Conservation (phyloP, 768 basidiomycete genomes). For the Dioszegia crocea region DNA sequence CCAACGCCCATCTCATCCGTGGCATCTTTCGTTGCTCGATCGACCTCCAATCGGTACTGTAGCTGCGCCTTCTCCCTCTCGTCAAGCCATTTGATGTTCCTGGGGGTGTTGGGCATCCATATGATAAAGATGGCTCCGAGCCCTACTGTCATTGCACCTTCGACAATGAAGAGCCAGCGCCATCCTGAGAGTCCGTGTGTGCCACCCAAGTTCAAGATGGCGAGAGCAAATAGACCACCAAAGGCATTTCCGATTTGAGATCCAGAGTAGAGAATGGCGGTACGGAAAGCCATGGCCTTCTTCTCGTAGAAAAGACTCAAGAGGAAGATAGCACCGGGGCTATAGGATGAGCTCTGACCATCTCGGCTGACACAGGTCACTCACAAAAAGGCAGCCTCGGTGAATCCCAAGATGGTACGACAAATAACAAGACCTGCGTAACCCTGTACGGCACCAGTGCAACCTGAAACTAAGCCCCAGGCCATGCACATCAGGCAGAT, state of each 20-base stretch:
- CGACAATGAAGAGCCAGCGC: slow-evolving; percentile 45
- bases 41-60: slow-evolving; percentile 34
- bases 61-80: slow-evolving; percentile 31
- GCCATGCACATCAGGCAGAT: slow-evolving; percentile 33
- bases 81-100: slow-evolving; percentile 66
- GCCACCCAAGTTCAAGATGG: slow-evolving; percentile 37
- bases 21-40: slow-evolving; percentile 38
- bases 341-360: slow-evolving; percentile 11
- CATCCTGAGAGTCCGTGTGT: slow-evolving; percentile 44
- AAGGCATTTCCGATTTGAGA: slow-evolving; percentile 42
- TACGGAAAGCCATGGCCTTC: slow-evolving; percentile 36
- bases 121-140: slow-evolving; percentile 28
- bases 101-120: slow-evolving; percentile 69
- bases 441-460: slow-evolving; percentile 36
- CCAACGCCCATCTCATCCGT: slow-evolving; percentile 25
- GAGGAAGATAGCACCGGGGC: slow-evolving; percentile 43
- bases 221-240: slow-evolving; percentile 43
- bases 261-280: slow-evolving; percentile 39
- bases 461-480: slow-evolving; percentile 39
- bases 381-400: slow-evolving; percentile 3
- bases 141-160: slow-evolving; percentile 17
- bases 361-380: not conserved
- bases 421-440: slow-evolving; percentile 36
- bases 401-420: slow-evolving; percentile 28
- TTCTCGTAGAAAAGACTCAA: slow-evolving; percentile 37